Percentiles rank a stretch among this genome's conserved stretches.
phyloP scores from a whole-genome alignment of 805 yeast species.

The Ogataea nitratoaversa region DNA sequence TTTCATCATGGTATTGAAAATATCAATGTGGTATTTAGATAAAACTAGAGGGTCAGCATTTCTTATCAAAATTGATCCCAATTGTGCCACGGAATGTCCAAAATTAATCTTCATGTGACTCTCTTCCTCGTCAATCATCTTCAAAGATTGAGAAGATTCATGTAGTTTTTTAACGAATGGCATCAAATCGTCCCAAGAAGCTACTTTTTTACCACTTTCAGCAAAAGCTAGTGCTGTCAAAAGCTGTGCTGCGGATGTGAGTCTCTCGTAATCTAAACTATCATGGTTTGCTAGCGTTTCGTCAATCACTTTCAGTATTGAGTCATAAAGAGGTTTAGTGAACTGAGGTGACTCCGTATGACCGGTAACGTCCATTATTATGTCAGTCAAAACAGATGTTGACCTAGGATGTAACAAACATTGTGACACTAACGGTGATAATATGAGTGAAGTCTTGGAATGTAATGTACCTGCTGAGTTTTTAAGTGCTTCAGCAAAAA shows the following conservation, averaged over 20 bases:
- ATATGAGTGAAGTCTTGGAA: slow-evolving; percentile 56
- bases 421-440: slow-evolving; percentile 32
- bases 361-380: slow-evolving; percentile 47
- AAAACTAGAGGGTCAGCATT: slow-evolving; percentile 42
- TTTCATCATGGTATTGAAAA: slow-evolving; percentile 38
- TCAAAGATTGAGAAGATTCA: slow-evolving; percentile 3
- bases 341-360: slow-evolving; percentile 47
- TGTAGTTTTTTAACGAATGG: slow-evolving; percentile 13
- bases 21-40: slow-evolving; percentile 40
- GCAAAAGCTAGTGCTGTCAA: slow-evolving; percentile 52
- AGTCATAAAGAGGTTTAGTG: slow-evolving; percentile 40
- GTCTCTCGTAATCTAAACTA: slow-evolving; percentile 4
- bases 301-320: slow-evolving; percentile 23
- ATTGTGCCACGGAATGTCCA: slow-evolving; percentile 35
- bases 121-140: slow-evolving; percentile 9
- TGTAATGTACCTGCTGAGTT: slow-evolving; percentile 71
- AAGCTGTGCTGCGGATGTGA: slow-evolving; percentile 36
- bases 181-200: slow-evolving; percentile 42
- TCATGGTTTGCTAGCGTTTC: slow-evolving; percentile 11
- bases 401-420: slow-evolving; percentile 22
- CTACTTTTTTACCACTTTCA: slow-evolving; percentile 64
- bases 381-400: slow-evolving; percentile 51
- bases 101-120: slow-evolving; percentile 10
- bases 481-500: slow-evolving; percentile 71
- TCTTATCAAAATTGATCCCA: slow-evolving; percentile 49